phyloP scores from a whole-genome alignment of 768 basidiomycete species.

The Pleurotus platypus region DNA sequence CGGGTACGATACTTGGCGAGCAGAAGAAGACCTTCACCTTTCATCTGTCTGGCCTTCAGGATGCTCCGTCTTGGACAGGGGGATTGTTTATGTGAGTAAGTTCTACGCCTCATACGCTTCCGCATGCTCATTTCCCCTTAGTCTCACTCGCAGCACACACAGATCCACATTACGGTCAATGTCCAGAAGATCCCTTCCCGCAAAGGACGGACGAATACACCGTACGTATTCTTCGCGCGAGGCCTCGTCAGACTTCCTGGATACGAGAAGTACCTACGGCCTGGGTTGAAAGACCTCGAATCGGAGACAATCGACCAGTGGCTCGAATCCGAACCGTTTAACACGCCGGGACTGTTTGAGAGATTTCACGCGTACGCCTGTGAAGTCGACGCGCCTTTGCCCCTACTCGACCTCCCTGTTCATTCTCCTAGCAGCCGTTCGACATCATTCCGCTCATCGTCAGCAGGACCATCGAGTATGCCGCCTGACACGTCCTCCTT shows the following conservation, averaged over 20 bases:
- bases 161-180: slow-evolving; percentile 65
- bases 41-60: slow-evolving; percentile 56
- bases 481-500: too few species aligned
- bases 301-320: not conserved
- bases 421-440: too few species aligned
- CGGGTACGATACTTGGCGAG: slow-evolving; percentile 61
- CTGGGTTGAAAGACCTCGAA: not conserved
- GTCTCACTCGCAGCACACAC: slow-evolving; percentile 49
- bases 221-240: slow-evolving; percentile 54
- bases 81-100: slow-evolving; percentile 59
- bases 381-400: not conserved
- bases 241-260: slow-evolving; percentile 35
- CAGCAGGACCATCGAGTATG: too few species aligned
- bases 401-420: not conserved
- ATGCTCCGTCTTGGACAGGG: slow-evolving; percentile 32
- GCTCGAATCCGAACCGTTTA: not conserved
- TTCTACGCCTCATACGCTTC: not conserved
- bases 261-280: slow-evolving; percentile 4
- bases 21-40: slow-evolving; percentile 64
- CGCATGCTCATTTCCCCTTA: slow-evolving; percentile 19
- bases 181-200: slow-evolving; percentile 46
- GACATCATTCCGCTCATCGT: too few species aligned
- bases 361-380: not conserved
- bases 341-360: not conserved
- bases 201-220: slow-evolving; percentile 57